These are phyloP conservation scores for Pyrenula massariospora DNA, from an alignment of 495 filamentous ascomycete genomes.

Conservation along the genomic window DNA sequence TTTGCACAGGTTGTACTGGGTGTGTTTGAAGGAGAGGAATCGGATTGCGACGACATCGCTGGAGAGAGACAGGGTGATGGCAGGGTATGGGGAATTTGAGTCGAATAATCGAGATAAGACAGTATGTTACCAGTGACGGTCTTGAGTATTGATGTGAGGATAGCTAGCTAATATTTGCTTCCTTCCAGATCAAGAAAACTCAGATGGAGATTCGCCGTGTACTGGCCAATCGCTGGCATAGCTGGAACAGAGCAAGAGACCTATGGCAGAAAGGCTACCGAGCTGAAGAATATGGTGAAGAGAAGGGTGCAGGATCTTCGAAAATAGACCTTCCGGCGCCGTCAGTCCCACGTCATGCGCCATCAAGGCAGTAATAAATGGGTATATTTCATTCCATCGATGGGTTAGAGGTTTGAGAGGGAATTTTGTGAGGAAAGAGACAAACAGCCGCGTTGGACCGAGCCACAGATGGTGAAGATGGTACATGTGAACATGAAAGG, in stretches of 20 bases:
- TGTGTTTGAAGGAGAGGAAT: conserved; percentile 87
- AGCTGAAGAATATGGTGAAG: not conserved
- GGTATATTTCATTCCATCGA: too few species aligned
- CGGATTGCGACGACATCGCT: conserved; percentile 63
- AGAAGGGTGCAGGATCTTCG: too few species aligned
- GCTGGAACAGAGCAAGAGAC: not conserved
- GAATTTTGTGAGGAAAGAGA: too few species aligned
- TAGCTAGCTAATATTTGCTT: too few species aligned
- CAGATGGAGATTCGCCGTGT: not conserved
- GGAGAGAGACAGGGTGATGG: conserved; percentile 51
- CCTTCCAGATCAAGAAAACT: not conserved
- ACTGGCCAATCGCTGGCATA: not conserved
- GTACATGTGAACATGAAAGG: too few species aligned
- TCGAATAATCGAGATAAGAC: conserved; percentile 39
- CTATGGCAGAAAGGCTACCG: not conserved
- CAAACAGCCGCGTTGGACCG: too few species aligned
- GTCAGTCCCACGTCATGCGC: too few species aligned
- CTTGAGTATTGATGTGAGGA: too few species aligned
- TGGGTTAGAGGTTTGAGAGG: too few species aligned
- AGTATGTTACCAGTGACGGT: conserved; percentile 30
- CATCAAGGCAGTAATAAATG: too few species aligned
- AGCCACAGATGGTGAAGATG: too few species aligned
- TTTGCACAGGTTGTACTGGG: conserved; percentile 87
- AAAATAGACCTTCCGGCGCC: too few species aligned
- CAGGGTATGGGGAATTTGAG: conserved; percentile 60